Conservation (phyloP, 495 filamentous ascomycete species). For the Aspergillus nidulans region DNA sequence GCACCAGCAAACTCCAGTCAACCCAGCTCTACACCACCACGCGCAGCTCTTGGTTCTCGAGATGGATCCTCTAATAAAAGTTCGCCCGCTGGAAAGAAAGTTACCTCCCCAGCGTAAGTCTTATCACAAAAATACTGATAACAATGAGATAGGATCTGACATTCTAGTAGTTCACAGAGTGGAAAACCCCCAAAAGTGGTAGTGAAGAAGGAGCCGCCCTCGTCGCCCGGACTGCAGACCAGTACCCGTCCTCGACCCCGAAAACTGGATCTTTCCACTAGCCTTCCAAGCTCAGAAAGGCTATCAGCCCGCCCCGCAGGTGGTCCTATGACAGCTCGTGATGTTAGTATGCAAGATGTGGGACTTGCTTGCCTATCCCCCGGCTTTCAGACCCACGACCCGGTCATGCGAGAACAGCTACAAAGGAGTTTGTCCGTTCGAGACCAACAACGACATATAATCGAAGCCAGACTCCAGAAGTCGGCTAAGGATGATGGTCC, state of each 20-base stretch:
- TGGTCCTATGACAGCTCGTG: conserved; percentile 74
- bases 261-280: conserved; percentile 81
- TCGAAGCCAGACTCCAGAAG: conserved; percentile 85
- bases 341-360: conserved; percentile 83
- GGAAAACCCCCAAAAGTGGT: conserved; percentile 70
- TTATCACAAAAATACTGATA: background rate
- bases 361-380: conserved; percentile 93
- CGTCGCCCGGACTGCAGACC: conserved; percentile 68
- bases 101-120: conserved; percentile 54
- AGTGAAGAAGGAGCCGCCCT: conserved; percentile 93
- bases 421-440: conserved; percentile 90
- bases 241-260: conserved; percentile 75
- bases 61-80: conserved; percentile 40
- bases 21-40: conserved; percentile 35
- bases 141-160: background rate
- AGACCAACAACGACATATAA: conserved; percentile 92
- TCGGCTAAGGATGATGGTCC: conserved; percentile 71
- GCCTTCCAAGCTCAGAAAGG: conserved; percentile 55
- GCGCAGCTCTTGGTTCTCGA: conserved; percentile 29
- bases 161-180: conserved; percentile 29
- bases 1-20: conserved; percentile 31
- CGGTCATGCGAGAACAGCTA: conserved; percentile 91
- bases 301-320: conserved; percentile 61
- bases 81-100: conserved; percentile 48
- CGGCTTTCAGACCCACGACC: conserved; percentile 92